Conservation (phyloP, 208 protist genomes). For the Phytomonas sp. region DNA sequence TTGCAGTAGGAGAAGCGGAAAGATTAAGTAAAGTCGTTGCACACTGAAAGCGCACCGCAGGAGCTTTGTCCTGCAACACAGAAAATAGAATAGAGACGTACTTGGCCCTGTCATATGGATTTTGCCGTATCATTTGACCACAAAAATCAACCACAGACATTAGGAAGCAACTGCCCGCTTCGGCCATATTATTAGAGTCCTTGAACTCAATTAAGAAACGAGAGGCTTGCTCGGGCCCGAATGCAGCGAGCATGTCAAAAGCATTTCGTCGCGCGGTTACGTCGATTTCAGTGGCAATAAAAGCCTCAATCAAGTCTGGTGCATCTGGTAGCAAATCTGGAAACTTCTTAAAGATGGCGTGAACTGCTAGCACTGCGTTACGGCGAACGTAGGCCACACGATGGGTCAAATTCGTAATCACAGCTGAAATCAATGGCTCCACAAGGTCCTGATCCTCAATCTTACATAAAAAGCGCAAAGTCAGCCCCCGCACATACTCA, state of each 20-base stretch:
- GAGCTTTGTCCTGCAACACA: constrained; percentile 89
- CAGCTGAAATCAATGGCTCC: constrained; percentile 93
- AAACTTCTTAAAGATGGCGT: constrained; percentile 90
- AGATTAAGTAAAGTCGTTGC: constrained; percentile 92
- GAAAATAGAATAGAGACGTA: constrained; percentile 95
- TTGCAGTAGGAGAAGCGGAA: constrained; percentile 93
- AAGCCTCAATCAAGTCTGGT: constrained; percentile 92
- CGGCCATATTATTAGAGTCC: constrained; percentile 63
- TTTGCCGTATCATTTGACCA: constrained; percentile 66
- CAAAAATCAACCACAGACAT: constrained; percentile 85
- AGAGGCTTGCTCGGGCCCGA: constrained; percentile 90
- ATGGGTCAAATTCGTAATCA: constrained; percentile 93
- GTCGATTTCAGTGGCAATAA: constrained; percentile 86
- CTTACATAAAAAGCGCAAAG: constrained; percentile 97
- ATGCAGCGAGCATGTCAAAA: constrained; percentile 97
- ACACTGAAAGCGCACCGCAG: constrained; percentile 94
- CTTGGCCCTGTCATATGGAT: constrained; percentile 82
- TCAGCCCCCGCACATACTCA: constrained; percentile 96
- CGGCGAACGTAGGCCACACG: constrained; percentile 94
- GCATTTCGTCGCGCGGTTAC: constrained; percentile 94
- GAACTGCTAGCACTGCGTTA: constrained; percentile 96
- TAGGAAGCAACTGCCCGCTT: constrained; percentile 90
- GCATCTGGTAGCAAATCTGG: constrained; percentile 95
- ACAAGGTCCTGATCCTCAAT: constrained; percentile 95
- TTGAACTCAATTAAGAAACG: constrained; percentile 86